These are phyloP conservation scores for Colletotrichum sp. DNA, from an alignment of 2,329 filamentous ascomycete species.

Conservation along the genomic window DNA sequence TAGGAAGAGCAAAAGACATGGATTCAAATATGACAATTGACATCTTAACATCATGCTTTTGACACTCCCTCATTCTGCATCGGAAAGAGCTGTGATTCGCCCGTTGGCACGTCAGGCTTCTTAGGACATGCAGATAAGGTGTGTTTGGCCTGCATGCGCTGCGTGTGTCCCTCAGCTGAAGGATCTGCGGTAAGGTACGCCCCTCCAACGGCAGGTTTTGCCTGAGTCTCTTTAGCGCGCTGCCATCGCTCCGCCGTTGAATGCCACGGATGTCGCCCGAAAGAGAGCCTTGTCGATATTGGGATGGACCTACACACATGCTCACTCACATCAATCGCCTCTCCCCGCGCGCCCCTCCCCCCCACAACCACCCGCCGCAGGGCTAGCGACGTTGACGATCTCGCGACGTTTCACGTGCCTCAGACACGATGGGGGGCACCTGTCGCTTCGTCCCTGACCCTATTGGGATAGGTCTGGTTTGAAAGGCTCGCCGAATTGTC, in stretches of 20 bases:
- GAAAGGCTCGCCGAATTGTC: background rate
- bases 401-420: constrained; percentile 13
- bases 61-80: background rate
- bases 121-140: background rate
- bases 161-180: background rate
- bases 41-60: background rate
- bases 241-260: background rate
- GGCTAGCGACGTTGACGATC: background rate
- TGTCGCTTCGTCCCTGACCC: background rate
- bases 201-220: background rate
- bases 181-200: background rate
- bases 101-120: background rate
- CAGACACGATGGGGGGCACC: background rate
- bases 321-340: background rate
- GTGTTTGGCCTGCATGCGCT: background rate
- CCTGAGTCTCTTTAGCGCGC: background rate
- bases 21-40: background rate
- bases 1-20: background rate
- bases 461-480: background rate
- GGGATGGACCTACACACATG: background rate
- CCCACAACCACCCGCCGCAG: background rate
- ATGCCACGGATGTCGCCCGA: background rate
- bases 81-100: background rate
- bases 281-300: background rate
- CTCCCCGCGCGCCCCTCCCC: background rate